phyloP scores from a whole-genome alignment of 2,329 filamentous ascomycete species.

The Beauveria australis region DNA sequence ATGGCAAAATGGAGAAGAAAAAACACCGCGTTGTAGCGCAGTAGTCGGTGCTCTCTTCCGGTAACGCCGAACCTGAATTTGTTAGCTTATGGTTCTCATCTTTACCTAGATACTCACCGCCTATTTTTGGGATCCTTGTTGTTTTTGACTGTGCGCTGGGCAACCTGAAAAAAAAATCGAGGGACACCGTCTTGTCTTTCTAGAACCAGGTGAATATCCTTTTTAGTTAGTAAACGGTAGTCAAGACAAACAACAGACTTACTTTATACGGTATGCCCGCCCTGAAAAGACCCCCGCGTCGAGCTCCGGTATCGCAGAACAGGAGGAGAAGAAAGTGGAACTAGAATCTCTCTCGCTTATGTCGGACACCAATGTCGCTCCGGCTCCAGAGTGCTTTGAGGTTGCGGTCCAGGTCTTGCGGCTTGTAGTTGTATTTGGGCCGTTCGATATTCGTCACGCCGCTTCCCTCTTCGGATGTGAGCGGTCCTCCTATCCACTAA shows the following conservation, averaged over 20 bases:
- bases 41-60: neutral
- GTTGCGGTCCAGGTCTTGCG: neutral
- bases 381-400: neutral
- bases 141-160: neutral
- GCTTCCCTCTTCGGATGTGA: neutral
- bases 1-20: constrained; percentile 7
- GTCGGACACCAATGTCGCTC: neutral
- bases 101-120: neutral
- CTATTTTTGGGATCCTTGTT: neutral
- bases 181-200: neutral
- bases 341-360: neutral
- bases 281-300: neutral
- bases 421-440: constrained; percentile 3
- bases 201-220: neutral
- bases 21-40: constrained; percentile 3
- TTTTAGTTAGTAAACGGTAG: neutral
- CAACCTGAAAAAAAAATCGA: neutral
- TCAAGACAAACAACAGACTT: neutral
- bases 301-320: constrained; percentile 3
- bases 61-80: neutral
- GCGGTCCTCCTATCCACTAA: neutral
- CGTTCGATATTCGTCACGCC: neutral
- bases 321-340: neutral
- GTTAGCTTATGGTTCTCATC: neutral
- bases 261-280: constrained; percentile 2